Evolutionary conservation across 1,139 yeast genomes (phyloP), one percentile per base, ranked within the genome.

Genomic region (Candida albicans): DNA sequence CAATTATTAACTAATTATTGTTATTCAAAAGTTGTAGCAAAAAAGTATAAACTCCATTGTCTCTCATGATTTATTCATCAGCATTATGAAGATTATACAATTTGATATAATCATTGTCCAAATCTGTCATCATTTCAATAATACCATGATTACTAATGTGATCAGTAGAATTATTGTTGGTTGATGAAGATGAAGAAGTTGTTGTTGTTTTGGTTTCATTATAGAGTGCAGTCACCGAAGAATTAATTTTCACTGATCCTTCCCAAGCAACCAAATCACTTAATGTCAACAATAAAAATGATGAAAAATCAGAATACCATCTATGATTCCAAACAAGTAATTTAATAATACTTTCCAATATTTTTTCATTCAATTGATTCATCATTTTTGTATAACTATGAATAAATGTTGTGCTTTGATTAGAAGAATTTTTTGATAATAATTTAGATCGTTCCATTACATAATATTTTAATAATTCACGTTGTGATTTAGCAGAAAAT

Each of bases 271-370:
- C 83, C 49, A 88, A 70, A 43, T 75, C 79, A 34, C 80, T 70
- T 45, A 90, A 65, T 1, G 81, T 71, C 29, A 68, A 64, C 15
- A 84, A 61, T 45, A 89, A 70, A 39, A 73, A 71, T 25, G 95
- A 88, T 8, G 95, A 84, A 57, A 90, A 91, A 53, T 91, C 96
- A 51, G 83, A 79, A 66, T 93, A 95, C 99, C 99, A 95, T 60
- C 99, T 81, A 65, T 90, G 98, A 60, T 90, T 87, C 97, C 98
- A 93, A 15, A 95, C 96, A 31, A 86, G 70, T 46, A 93, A 70
- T 55, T 85, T 86, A 40, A 90, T 88, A 47, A 84, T 69, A 34
- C 87, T 70, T 49, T 86, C 93, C 52, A 90, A 70, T 15, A 87
- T 81, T 50, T 76, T 74, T 43, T 78, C 82, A 57, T 83, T 82